Percentiles rank a stretch among this genome's conserved stretches.
These are phyloP conservation scores for Kuraishia capsulata DNA, from an alignment of 805 yeast species.

Conservation along the genomic window DNA sequence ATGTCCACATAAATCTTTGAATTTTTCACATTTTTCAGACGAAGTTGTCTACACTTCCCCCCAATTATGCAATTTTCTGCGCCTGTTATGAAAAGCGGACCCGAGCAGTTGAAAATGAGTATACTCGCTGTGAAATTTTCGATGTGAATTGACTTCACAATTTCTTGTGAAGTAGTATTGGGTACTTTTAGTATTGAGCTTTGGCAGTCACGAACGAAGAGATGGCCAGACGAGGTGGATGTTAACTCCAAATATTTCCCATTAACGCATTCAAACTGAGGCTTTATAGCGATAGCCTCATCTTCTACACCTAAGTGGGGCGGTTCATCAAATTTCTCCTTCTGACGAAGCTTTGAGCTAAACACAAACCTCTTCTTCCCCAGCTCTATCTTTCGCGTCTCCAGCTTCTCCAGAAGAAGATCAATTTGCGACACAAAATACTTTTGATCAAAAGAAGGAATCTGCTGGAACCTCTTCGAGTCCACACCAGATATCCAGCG, in stretches of 20 bases:
- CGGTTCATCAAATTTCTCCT: too few species aligned
- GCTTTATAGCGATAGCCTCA: too few species aligned
- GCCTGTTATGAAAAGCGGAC: constrained; percentile 1
- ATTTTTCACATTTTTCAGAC: neutral
- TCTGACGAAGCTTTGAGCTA: constrained; percentile 2
- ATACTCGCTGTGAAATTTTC: neutral
- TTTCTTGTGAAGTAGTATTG: too few species aligned
- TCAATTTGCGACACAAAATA: constrained; percentile 10
- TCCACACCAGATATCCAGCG: constrained; percentile 10
- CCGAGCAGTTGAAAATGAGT: neutral
- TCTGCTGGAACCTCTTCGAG: constrained; percentile 1
- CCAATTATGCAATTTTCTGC: neutral
- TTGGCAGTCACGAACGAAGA: too few species aligned
- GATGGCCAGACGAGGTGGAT: too few species aligned
- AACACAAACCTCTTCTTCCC: constrained; percentile 13
- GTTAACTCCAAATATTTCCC: too few species aligned
- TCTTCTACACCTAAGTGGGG: too few species aligned
- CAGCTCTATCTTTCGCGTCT: constrained; percentile 6
- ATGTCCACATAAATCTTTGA: constrained; percentile 1
- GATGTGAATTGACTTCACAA: constrained; percentile 1
- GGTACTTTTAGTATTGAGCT: too few species aligned
- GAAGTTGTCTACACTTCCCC: constrained; percentile 1
- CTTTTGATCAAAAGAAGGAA: constrained; percentile 17
- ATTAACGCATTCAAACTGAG: too few species aligned
- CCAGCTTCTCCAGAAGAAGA: constrained; percentile 10